These are phyloP conservation scores for Aspergillus ostianus DNA, from an alignment of 495 filamentous ascomycete species.

Conservation along the genomic window DNA sequence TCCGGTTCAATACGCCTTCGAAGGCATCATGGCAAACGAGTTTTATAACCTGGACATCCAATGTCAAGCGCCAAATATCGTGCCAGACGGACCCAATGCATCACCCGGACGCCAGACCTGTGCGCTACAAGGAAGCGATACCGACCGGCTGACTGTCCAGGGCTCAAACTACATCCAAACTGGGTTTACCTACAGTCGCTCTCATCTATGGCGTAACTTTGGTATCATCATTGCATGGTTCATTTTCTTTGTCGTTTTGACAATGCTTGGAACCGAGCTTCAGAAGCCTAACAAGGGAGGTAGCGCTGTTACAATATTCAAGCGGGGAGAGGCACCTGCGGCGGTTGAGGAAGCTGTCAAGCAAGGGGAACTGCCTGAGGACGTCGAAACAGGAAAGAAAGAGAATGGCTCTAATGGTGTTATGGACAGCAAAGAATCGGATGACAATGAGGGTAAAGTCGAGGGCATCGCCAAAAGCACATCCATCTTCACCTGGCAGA, in stretches of 20 bases:
- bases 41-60: conserved; percentile 46
- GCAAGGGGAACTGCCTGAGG: conserved; percentile 30
- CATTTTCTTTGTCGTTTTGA: conserved; percentile 50
- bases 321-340: conserved; percentile 58
- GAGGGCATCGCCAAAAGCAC: conserved; percentile 56
- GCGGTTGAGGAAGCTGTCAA: conserved; percentile 46
- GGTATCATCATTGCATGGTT: conserved; percentile 60
- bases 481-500: conserved; percentile 73
- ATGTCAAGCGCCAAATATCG: conserved; percentile 55
- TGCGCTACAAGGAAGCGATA: conserved; percentile 53
- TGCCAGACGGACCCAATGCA: conserved; percentile 62
- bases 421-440: conserved; percentile 22
- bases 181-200: conserved; percentile 52
- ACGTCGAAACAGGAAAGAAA: conserved; percentile 49
- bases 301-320: conserved; percentile 67
- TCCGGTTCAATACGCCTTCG: conserved; percentile 73
- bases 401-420: conserved; percentile 25
- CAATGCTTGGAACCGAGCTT: conserved; percentile 64
- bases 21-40: conserved; percentile 62
- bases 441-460: conserved; percentile 25
- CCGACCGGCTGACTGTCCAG: conserved; percentile 48
- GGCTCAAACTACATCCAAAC: conserved; percentile 53
- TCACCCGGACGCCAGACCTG: conserved; percentile 58
- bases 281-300: conserved; percentile 72
- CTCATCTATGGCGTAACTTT: conserved; percentile 63